A percentile compares a stretch with the other conserved stretches of the same genome.
These are phyloP conservation scores for Pontederia crassipes DNA, from an alignment of 176 grass and related monocot species.

Conservation along the genomic window DNA sequence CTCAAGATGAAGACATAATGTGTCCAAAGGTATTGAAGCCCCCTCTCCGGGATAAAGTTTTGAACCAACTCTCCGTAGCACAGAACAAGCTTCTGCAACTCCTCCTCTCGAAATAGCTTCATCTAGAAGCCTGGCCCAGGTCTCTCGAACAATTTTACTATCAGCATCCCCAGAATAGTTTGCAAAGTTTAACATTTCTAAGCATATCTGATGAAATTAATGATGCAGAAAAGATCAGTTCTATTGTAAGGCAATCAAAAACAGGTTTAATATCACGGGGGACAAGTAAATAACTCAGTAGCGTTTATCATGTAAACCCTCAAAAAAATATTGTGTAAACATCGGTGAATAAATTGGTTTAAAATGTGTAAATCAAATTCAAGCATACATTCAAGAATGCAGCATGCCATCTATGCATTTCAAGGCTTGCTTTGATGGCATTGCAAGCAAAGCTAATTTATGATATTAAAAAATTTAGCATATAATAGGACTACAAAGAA, in stretches of 20 bases:
- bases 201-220: slow-evolving; percentile 55
- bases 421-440: too few relatives aligned
- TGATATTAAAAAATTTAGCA: too few relatives aligned
- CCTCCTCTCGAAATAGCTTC: slow-evolving; percentile 73
- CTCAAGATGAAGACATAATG: slow-evolving; percentile 88
- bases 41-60: slow-evolving; percentile 89
- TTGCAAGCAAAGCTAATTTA: too few relatives aligned
- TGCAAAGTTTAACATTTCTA: slow-evolving; percentile 97
- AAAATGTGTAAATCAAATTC: too few relatives aligned
- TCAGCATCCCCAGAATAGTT: slow-evolving; percentile 87
- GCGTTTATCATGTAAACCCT: too few relatives aligned
- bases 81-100: slow-evolving; percentile 82
- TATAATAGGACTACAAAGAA: too few relatives aligned
- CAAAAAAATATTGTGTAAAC: too few relatives aligned
- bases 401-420: too few relatives aligned
- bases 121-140: slow-evolving; percentile 84
- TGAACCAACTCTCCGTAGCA: slow-evolving; percentile 78
- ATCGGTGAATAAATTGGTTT: too few relatives aligned
- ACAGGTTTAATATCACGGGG: too few relatives aligned
- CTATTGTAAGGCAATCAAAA: not conserved
- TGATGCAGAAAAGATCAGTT: not conserved
- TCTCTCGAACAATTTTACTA: slow-evolving; percentile 70
- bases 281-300: too few relatives aligned
- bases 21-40: slow-evolving; percentile 65
- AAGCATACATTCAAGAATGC: too few relatives aligned